A percentile compares a stretch with the other conserved stretches of the same genome.
Conservation (phyloP, 2,329 filamentous ascomycete species). For the Diplodia seriata region DNA sequence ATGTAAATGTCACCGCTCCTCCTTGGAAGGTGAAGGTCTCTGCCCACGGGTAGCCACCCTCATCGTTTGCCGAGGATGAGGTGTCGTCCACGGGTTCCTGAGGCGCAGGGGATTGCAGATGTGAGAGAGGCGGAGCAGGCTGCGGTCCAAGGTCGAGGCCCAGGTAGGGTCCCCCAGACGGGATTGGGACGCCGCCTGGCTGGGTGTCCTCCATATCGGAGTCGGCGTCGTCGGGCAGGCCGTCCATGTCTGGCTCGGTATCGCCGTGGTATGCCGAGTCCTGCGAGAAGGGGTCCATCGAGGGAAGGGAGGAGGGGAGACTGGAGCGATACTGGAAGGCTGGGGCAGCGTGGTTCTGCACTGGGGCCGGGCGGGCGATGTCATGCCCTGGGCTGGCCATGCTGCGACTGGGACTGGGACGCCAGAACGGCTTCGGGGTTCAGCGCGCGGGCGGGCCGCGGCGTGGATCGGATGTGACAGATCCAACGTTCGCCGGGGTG, state of each 20-base stretch:
- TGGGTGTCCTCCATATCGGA: constrained; percentile 33
- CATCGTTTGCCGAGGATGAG: not conserved
- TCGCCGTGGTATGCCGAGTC: constrained; percentile 22
- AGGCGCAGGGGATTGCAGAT: not conserved
- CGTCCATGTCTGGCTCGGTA: constrained; percentile 19
- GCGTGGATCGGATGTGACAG: constrained; percentile 6
- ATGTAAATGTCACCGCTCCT: not conserved
- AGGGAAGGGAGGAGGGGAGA: constrained; percentile 1
- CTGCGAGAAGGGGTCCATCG: constrained; percentile 13
- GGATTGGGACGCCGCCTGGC: constrained; percentile 25
- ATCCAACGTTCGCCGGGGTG: not conserved
- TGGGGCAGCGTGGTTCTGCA: not conserved
- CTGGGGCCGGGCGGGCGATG: constrained; percentile 8
- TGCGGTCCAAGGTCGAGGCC: constrained; percentile 10
- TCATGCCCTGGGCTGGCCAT: constrained; percentile 29
- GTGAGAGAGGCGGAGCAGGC: not conserved
- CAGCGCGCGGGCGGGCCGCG: constrained; percentile 2
- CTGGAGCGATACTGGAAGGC: constrained; percentile 26
- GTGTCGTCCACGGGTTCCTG: not conserved
- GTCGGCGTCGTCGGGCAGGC: constrained; percentile 28
- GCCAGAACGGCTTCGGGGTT: not conserved
- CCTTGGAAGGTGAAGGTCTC: not conserved
- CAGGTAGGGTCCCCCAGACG: not conserved
- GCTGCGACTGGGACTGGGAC: not conserved
- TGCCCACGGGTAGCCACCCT: not conserved